These are phyloP conservation scores for Paecilomyces formosus DNA, from an alignment of 2,329 filamentous ascomycete genomes.

Conservation along the genomic window DNA sequence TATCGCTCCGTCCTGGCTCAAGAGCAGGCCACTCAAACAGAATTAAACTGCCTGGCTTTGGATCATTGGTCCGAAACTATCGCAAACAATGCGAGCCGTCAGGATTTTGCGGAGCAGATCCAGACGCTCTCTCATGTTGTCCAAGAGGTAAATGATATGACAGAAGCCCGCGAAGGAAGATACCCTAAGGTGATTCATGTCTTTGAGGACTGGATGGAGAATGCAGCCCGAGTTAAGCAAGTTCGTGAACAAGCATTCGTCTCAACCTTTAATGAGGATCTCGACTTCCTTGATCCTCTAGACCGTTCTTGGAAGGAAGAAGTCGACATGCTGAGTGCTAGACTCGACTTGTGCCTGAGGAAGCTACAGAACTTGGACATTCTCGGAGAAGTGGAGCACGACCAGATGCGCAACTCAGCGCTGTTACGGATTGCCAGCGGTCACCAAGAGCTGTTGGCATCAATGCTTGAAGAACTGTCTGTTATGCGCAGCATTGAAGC, in stretches of 20 bases:
- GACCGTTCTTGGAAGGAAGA: constrained; percentile 27
- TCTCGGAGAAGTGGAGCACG: constrained; percentile 17
- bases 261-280: constrained; percentile 8
- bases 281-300: constrained; percentile 28
- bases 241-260: constrained; percentile 4
- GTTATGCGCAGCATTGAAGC: constrained; percentile 27
- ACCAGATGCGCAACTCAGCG: constrained; percentile 20
- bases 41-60: constrained; percentile 28
- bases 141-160: constrained; percentile 30
- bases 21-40: constrained; percentile 25
- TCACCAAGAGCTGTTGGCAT: constrained; percentile 20
- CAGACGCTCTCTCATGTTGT: constrained; percentile 31
- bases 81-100: constrained; percentile 16
- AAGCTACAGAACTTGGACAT: constrained; percentile 32
- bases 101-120: constrained; percentile 28
- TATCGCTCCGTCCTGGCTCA: constrained; percentile 22
- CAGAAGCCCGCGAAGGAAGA: constrained; percentile 15
- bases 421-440: constrained; percentile 20
- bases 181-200: constrained; percentile 21
- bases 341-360: constrained; percentile 26
- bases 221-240: constrained; percentile 18
- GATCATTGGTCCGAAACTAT: constrained; percentile 25
- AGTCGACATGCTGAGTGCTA: constrained; percentile 18
- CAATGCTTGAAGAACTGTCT: constrained; percentile 31
- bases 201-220: constrained; percentile 31